These are phyloP conservation scores for Diaporthe velutina DNA, from an alignment of 2,329 filamentous ascomycete genomes.

Conservation along the genomic window DNA sequence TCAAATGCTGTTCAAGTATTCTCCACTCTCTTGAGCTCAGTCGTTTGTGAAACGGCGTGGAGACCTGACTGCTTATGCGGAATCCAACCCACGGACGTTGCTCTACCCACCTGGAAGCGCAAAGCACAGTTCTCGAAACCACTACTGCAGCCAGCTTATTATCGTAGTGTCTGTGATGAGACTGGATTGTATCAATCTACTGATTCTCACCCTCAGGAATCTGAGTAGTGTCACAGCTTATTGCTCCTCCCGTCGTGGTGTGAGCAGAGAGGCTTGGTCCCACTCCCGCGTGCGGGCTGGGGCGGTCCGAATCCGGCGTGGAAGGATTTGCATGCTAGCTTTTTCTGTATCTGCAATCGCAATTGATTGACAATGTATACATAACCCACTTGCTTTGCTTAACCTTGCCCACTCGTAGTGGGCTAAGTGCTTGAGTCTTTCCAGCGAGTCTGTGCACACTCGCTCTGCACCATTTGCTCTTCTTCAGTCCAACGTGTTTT, in stretches of 20 bases:
- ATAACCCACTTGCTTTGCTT: background rate
- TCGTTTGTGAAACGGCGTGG: background rate
- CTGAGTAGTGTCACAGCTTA: background rate
- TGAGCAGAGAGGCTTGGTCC: background rate
- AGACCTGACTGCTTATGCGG: background rate
- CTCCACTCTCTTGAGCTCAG: background rate
- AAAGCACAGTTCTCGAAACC: too few species aligned
- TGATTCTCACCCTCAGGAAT: background rate
- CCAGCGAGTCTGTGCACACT: background rate
- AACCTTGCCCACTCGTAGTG: background rate
- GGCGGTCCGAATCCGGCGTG: background rate
- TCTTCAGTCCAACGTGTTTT: background rate
- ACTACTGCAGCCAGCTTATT: background rate
- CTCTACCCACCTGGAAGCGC: background rate
- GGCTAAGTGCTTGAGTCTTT: background rate
- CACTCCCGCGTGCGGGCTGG: background rate
- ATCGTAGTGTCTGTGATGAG: background rate
- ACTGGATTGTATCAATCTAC: background rate
- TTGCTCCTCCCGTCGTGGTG: background rate
- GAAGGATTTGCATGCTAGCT: background rate
- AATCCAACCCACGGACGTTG: too few species aligned
- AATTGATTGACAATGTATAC: background rate
- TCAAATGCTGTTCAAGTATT: background rate
- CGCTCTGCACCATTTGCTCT: background rate
- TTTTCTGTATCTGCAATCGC: background rate